phyloP scores from a whole-genome alignment of 2,329 filamentous ascomycete genomes.

The Phaeosphaeriaceae sp. region DNA sequence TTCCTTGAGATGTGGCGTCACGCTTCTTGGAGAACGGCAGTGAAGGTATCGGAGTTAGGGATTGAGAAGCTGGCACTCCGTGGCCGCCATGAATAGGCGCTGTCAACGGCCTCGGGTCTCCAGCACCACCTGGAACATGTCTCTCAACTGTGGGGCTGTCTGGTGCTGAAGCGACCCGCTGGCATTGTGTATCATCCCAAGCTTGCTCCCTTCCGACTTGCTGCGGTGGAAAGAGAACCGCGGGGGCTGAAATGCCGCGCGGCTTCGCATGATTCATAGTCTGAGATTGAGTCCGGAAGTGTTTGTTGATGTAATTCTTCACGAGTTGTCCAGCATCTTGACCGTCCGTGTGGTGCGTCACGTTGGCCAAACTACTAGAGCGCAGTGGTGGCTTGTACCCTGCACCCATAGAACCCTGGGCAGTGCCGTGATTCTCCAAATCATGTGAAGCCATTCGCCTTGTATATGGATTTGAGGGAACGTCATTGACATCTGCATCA shows the following conservation, averaged over 20 bases:
- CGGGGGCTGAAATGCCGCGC: neutral
- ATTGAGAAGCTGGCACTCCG: neutral
- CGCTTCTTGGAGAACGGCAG: conserved; percentile 10
- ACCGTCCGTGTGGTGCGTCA: neutral
- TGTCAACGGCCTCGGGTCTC: neutral
- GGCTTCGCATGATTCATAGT: neutral
- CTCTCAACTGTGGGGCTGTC: neutral
- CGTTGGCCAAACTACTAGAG: neutral
- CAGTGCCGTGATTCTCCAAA: neutral
- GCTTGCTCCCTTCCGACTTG: conserved; percentile 4
- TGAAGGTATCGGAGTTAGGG: conserved; percentile 10
- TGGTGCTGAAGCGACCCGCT: neutral
- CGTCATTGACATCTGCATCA: too few species aligned
- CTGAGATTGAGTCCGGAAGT: neutral
- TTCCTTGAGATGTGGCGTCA: conserved; percentile 1
- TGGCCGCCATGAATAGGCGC: neutral
- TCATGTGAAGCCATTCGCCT: neutral
- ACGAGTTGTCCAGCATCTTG: neutral
- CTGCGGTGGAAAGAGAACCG: conserved; percentile 14
- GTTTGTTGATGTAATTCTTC: neutral
- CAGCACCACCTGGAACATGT: neutral
- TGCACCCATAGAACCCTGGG: neutral
- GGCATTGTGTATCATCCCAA: neutral
- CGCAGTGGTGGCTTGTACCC: neutral
- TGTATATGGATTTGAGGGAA: too few species aligned